Conservation (phyloP, 805 yeast genomes). For the Wickerhamiella spandovensis region DNA sequence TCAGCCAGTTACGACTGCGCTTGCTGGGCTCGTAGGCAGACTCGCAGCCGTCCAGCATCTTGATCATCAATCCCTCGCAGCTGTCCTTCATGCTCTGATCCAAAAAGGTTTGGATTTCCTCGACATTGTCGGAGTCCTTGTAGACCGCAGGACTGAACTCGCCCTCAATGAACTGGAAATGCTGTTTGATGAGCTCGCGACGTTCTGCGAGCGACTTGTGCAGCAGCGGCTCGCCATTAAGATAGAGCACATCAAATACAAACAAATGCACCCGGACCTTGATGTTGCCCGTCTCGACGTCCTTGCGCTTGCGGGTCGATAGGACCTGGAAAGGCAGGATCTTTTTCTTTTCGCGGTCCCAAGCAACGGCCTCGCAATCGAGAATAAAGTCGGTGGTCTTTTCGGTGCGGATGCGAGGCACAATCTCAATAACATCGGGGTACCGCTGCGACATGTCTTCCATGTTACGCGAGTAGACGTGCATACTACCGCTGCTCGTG, state of each 20-base stretch:
- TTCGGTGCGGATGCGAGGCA: slow-evolving; percentile 41
- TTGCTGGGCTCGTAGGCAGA: slow-evolving; percentile 88
- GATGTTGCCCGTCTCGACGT: slow-evolving; percentile 74
- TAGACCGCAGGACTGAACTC: slow-evolving; percentile 70
- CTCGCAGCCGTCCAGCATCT: slow-evolving; percentile 67
- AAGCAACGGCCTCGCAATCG: slow-evolving; percentile 97
- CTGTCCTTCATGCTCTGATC: slow-evolving; percentile 81
- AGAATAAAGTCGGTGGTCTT: slow-evolving; percentile 48
- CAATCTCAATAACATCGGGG: slow-evolving; percentile 70
- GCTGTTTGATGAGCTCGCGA: slow-evolving; percentile 42
- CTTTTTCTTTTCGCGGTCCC: slow-evolving; percentile 67
- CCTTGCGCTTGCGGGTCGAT: slow-evolving; percentile 89
- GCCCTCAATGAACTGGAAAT: slow-evolving; percentile 52
- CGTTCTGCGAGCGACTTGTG: slow-evolving; percentile 57
- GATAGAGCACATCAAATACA: slow-evolving; percentile 75
- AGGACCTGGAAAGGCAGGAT: slow-evolving; percentile 88
- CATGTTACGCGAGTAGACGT: slow-evolving; percentile 82
- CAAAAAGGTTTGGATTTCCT: slow-evolving; percentile 67
- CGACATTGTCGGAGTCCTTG: slow-evolving; percentile 53
- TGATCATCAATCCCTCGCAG: slow-evolving; percentile 96
- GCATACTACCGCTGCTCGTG: slow-evolving; percentile 45
- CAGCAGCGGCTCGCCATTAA: slow-evolving; percentile 60
- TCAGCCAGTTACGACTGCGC: slow-evolving; percentile 90
- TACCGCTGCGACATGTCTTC: slow-evolving; percentile 95
- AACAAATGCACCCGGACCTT: slow-evolving; percentile 85